Evolutionary conservation across 305 asterid species (phyloP).

Genomic region (Fraxinus albicans): DNA sequence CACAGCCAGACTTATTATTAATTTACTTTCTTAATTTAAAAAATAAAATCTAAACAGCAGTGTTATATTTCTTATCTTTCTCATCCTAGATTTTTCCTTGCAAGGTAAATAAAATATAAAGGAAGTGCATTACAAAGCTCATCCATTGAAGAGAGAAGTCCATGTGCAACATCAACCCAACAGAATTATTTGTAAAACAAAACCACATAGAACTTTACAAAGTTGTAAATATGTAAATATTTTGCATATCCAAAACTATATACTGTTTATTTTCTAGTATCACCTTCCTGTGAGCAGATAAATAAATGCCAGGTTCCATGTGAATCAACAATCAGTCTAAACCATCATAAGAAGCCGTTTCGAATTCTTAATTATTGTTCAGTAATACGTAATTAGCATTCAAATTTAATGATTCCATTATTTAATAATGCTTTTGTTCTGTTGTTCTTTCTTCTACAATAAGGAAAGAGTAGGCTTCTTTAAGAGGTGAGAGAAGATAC

Average conservation of each 20-base stretch:
- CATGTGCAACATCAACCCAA: neutral
- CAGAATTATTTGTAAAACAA: neutral
- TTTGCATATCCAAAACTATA: neutral
- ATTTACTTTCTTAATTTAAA: neutral
- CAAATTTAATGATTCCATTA: neutral
- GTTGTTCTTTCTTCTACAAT: neutral
- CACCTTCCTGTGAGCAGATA: neutral
- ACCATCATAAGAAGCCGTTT: neutral
- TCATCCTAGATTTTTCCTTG: neutral
- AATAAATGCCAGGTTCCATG: neutral
- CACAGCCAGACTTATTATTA: neutral
- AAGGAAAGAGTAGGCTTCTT: constrained; percentile 4
- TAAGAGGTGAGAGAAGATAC: constrained; percentile 36
- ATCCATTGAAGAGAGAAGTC: neutral
- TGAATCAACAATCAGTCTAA: constrained; percentile 1
- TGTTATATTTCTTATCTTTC: neutral
- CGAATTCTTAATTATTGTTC: neutral
- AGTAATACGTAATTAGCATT: neutral
- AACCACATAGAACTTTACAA: neutral
- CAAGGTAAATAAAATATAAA: neutral
- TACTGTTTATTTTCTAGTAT: neutral
- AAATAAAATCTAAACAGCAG: neutral
- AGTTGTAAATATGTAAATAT: neutral
- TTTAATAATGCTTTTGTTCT: neutral
- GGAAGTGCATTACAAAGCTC: neutral